A percentile compares a stretch with the other conserved stretches of the same genome.
These are phyloP conservation scores for Candida oleophila DNA, from an alignment of 805 yeast genomes.

Conservation along the genomic window DNA sequence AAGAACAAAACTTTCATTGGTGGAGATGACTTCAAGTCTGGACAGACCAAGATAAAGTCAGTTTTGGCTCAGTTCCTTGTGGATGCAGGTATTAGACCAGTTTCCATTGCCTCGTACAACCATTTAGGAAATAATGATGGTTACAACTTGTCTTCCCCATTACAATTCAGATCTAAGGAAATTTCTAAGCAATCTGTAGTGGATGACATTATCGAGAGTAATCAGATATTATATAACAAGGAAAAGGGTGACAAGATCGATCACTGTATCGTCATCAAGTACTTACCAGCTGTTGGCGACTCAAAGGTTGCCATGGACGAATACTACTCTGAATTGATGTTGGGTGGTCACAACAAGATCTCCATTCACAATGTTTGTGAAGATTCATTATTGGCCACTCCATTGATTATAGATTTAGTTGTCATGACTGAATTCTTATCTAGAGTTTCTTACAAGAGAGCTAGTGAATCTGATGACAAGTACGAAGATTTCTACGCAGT, in stretches of 20 bases:
- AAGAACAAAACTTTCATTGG: slow-evolving; percentile 74
- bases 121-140: slow-evolving; percentile 98
- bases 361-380: slow-evolving; percentile 95
- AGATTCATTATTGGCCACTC: slow-evolving; percentile 92
- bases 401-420: slow-evolving; percentile 87
- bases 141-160: slow-evolving; percentile 83
- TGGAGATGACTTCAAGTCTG: slow-evolving; percentile 96
- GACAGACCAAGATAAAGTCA: slow-evolving; percentile 95
- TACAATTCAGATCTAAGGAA: slow-evolving; percentile 93
- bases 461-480: slow-evolving; percentile 40
- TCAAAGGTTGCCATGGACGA: slow-evolving; percentile 98
- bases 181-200: slow-evolving; percentile 90
- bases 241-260: slow-evolving; percentile 77
- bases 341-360: slow-evolving; percentile 95
- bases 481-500: slow-evolving; percentile 79
- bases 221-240: slow-evolving; percentile 78
- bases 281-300: slow-evolving; percentile 92
- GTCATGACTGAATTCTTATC: slow-evolving; percentile 88
- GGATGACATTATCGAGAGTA: slow-evolving; percentile 90
- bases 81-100: slow-evolving; percentile 95
- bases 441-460: slow-evolving; percentile 75
- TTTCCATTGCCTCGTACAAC: slow-evolving; percentile 92
- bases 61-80: slow-evolving; percentile 94
- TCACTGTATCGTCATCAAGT: slow-evolving; percentile 94
- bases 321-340: slow-evolving; percentile 93